Percentiles rank a stretch among this genome's conserved stretches.
These are phyloP conservation scores for Sporormia fimetaria DNA, from an alignment of 495 filamentous ascomycete species.

Conservation along the genomic window DNA sequence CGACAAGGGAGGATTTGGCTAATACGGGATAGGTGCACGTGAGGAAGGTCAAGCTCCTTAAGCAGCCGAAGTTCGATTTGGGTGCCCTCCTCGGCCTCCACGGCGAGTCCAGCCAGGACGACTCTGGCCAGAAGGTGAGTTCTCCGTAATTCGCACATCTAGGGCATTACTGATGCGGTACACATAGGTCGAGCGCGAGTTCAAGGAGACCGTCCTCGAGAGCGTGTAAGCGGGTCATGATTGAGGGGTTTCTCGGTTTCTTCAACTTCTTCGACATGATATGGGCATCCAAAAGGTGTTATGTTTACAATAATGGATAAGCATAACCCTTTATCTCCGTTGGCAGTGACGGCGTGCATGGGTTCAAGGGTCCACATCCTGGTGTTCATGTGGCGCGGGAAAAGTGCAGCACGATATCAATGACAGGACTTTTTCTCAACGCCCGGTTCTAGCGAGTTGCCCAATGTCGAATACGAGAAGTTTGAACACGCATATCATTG, in stretches of 20 bases:
- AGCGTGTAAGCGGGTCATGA: constrained; percentile 54
- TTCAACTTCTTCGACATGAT: constrained; percentile 22
- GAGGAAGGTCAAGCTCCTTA: constrained; percentile 98
- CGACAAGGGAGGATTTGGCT: constrained; percentile 22
- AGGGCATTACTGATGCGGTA: constrained; percentile 1
- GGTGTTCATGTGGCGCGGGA: constrained; percentile 9
- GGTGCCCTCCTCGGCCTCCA: constrained; percentile 88
- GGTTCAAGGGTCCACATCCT: not conserved
- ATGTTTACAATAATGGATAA: constrained; percentile 23
- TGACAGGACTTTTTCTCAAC: no score
- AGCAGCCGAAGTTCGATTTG: constrained; percentile 96
- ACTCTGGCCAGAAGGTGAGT: constrained; percentile 77
- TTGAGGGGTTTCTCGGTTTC: constrained; percentile 9
- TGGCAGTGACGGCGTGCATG: constrained; percentile 14
- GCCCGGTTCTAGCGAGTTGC: no score
- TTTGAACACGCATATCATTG: no score
- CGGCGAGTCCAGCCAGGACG: constrained; percentile 92
- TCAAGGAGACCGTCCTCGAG: constrained; percentile 94
- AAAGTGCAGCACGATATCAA: no score
- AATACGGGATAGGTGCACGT: constrained; percentile 73
- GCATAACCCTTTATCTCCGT: constrained; percentile 15
- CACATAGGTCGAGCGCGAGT: constrained; percentile 73
- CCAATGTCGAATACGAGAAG: no score
- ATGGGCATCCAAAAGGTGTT: constrained; percentile 25
- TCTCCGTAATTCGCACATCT: not conserved